Evolutionary conservation across 2,329 filamentous ascomycete species (phyloP).

Genomic region (Clarireedia monteithiana): DNA sequence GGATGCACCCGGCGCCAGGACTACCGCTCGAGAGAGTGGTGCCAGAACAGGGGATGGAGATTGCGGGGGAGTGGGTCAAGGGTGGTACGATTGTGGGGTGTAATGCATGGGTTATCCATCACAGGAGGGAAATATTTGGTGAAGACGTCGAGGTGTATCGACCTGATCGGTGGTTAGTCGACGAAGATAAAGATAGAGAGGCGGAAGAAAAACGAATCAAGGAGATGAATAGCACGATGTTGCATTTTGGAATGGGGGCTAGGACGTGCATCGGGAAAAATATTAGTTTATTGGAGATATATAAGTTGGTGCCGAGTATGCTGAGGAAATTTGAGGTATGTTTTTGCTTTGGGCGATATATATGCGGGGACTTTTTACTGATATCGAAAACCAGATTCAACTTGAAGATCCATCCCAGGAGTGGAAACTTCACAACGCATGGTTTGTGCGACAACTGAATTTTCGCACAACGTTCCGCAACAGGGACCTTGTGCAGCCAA

Average conservation of each 20-base stretch:
- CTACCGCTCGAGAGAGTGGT: constrained; percentile 68
- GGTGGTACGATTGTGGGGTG: constrained; percentile 69
- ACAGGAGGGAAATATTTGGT: constrained; percentile 60
- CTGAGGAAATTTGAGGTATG: constrained; percentile 56
- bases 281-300: constrained; percentile 54
- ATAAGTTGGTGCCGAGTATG: constrained; percentile 54
- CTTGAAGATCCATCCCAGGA: constrained; percentile 47
- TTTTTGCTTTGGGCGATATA: constrained; percentile 4
- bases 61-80: constrained; percentile 53
- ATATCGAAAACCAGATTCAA: constrained; percentile 35
- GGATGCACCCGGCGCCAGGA: constrained; percentile 66
- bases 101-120: constrained; percentile 68
- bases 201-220: constrained; percentile 46
- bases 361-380: background rate
- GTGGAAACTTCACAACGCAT: constrained; percentile 52
- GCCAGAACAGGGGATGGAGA: constrained; percentile 53
- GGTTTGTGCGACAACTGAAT: constrained; percentile 55
- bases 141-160: constrained; percentile 56
- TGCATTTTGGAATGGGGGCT: constrained; percentile 66
- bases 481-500: constrained; percentile 18
- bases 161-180: constrained; percentile 59
- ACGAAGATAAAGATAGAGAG: constrained; percentile 31
- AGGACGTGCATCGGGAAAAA: constrained; percentile 66
- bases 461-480: constrained; percentile 33
- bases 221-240: constrained; percentile 62